Percentiles rank a stretch among this genome's conserved stretches.
These are phyloP conservation scores for Fusarium haematococcum DNA, from an alignment of 2,329 filamentous ascomycete species.

Conservation along the genomic window DNA sequence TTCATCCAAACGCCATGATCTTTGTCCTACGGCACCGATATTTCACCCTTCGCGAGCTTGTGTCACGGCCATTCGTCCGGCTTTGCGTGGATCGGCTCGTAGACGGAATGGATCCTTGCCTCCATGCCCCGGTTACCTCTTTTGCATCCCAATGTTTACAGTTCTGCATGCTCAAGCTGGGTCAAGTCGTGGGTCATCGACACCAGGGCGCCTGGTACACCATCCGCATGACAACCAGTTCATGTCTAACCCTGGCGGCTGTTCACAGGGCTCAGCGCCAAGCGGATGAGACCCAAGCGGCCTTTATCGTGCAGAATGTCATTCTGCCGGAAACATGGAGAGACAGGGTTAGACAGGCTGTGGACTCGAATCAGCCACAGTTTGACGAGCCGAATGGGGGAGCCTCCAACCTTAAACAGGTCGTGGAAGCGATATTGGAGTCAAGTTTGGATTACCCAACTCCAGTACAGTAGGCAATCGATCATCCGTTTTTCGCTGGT, in stretches of 20 bases:
- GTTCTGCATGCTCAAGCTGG: neutral
- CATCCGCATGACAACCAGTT: neutral
- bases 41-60: conserved; percentile 1
- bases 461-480: neutral
- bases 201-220: neutral
- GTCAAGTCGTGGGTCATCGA: neutral
- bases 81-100: neutral
- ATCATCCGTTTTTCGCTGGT: neutral
- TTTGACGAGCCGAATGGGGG: neutral
- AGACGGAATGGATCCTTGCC: neutral
- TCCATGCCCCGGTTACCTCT: neutral
- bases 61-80: conserved; percentile 4
- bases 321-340: neutral
- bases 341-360: neutral
- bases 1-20: neutral
- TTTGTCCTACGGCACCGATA: neutral
- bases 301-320: neutral
- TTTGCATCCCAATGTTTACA: neutral
- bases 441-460: neutral
- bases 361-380: neutral
- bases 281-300: neutral
- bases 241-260: neutral
- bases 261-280: neutral
- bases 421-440: neutral
- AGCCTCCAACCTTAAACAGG: neutral